These are phyloP conservation scores for Pleurostoma richardsiae DNA, from an alignment of 2,329 filamentous ascomycete species.

Conservation along the genomic window DNA sequence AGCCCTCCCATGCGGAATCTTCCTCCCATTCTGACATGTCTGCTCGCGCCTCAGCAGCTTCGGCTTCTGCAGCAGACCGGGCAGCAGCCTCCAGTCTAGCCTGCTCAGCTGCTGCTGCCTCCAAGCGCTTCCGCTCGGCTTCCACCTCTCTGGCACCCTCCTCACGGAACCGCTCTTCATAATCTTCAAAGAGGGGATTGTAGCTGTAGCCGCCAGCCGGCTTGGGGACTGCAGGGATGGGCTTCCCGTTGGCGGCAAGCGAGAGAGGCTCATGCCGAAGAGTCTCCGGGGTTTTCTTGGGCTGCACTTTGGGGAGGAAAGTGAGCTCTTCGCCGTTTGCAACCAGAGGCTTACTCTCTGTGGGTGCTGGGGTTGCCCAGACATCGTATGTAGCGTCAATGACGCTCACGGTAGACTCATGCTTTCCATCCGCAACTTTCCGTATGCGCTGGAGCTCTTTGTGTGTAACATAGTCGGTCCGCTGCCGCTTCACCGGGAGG, in stretches of 20 bases:
- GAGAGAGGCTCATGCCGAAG: constrained; percentile 74
- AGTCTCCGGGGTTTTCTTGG: constrained; percentile 68
- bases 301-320: constrained; percentile 62
- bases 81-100: constrained; percentile 64
- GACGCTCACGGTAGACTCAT: constrained; percentile 47
- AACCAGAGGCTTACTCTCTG: constrained; percentile 16
- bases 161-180: constrained; percentile 67
- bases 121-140: constrained; percentile 69
- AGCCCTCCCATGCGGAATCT: constrained; percentile 87
- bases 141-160: constrained; percentile 78
- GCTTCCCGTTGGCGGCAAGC: constrained; percentile 75
- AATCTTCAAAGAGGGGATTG: constrained; percentile 85
- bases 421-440: constrained; percentile 70
- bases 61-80: constrained; percentile 66
- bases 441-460: constrained; percentile 79
- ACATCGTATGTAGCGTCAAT: constrained; percentile 71
- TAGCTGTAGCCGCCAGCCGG: constrained; percentile 85
- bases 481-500: constrained; percentile 67
- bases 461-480: constrained; percentile 74
- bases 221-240: constrained; percentile 70
- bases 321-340: constrained; percentile 47
- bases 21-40: constrained; percentile 71
- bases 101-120: constrained; percentile 60
- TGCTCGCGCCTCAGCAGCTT: constrained; percentile 64
- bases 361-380: constrained; percentile 51